These are phyloP conservation scores for Aspergillus sp. DNA, from an alignment of 2,329 filamentous ascomycete species.

Conservation along the genomic window DNA sequence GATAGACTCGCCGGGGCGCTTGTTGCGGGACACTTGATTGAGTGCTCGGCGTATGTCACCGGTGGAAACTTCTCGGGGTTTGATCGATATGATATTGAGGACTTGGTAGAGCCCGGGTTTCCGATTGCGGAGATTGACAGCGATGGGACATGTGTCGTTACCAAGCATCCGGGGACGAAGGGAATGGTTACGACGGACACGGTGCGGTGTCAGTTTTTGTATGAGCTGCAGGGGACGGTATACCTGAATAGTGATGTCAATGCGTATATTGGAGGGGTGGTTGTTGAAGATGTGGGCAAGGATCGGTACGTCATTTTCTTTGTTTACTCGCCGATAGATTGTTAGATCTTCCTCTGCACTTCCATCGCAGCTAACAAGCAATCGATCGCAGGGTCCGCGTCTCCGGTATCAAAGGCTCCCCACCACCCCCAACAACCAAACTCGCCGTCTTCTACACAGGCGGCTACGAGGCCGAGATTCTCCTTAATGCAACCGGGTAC, in stretches of 20 bases:
- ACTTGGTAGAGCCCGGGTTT: slow-evolving; percentile 50
- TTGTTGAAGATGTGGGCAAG: slow-evolving; percentile 41
- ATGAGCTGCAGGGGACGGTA: slow-evolving; percentile 54
- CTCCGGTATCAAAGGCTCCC: slow-evolving; percentile 46
- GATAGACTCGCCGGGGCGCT: slow-evolving; percentile 57
- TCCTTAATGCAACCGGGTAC: slow-evolving; percentile 55
- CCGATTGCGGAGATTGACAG: slow-evolving; percentile 56
- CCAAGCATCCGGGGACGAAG: slow-evolving; percentile 53
- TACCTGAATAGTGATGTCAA: slow-evolving; percentile 56
- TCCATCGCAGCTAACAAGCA: background rate
- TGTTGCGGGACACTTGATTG: slow-evolving; percentile 59
- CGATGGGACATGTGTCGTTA: slow-evolving; percentile 53
- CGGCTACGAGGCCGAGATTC: slow-evolving; percentile 53
- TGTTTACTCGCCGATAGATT: background rate
- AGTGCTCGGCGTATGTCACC: slow-evolving; percentile 59
- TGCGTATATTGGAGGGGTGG: slow-evolving; percentile 45
- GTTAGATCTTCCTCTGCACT: no score
- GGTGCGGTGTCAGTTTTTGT: slow-evolving; percentile 55
- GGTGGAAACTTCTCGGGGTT: slow-evolving; percentile 61
- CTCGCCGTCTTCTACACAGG: slow-evolving; percentile 56
- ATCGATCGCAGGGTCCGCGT: slow-evolving; percentile 45
- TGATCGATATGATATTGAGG: slow-evolving; percentile 44
- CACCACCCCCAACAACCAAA: slow-evolving; percentile 58
- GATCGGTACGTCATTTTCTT: slow-evolving; percentile 29
- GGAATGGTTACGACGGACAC: slow-evolving; percentile 47